Conservation (phyloP, 768 basidiomycete genomes). For the Ramaria rubella region DNA sequence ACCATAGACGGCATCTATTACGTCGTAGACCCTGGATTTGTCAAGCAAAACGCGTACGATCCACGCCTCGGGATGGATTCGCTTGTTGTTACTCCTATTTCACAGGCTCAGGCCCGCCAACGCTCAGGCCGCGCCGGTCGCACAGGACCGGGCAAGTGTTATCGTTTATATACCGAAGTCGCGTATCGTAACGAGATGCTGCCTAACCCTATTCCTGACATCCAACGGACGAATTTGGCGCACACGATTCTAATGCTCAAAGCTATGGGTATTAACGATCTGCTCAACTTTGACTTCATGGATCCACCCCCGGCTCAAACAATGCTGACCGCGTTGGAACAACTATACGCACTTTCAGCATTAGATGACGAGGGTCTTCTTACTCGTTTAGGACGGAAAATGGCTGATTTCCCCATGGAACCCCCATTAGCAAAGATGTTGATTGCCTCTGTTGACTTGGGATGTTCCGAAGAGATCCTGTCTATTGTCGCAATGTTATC, state of each 20-base stretch:
- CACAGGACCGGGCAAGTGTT: conserved; percentile 97
- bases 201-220: conserved; percentile 95
- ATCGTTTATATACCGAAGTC: conserved; percentile 95
- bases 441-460: conserved; percentile 93
- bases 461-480: conserved; percentile 96
- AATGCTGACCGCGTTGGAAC: conserved; percentile 92
- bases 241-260: conserved; percentile 92
- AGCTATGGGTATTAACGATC: conserved; percentile 98
- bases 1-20: conserved; percentile 99
- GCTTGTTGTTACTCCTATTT: conserved; percentile 96
- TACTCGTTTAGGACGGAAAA: conserved; percentile 92
- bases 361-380: conserved; percentile 94
- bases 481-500: conserved; percentile 97
- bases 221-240: conserved; percentile 90
- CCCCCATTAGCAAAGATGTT: conserved; percentile 96
- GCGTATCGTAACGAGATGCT: conserved; percentile 99
- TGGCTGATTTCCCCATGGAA: conserved; percentile 99
- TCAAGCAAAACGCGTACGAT: conserved; percentile 98
- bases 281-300: conserved; percentile 99
- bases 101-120: conserved; percentile 96
- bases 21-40: conserved; percentile 97
- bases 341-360: conserved; percentile 90
- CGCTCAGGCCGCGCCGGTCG: conserved; percentile 94
- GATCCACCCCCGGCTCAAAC: conserved; percentile 96
- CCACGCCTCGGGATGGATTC: conserved; percentile 98